Evolutionary conservation across 2,329 filamentous ascomycete species (phyloP).

Genomic region (Alternaria gaisen): DNA sequence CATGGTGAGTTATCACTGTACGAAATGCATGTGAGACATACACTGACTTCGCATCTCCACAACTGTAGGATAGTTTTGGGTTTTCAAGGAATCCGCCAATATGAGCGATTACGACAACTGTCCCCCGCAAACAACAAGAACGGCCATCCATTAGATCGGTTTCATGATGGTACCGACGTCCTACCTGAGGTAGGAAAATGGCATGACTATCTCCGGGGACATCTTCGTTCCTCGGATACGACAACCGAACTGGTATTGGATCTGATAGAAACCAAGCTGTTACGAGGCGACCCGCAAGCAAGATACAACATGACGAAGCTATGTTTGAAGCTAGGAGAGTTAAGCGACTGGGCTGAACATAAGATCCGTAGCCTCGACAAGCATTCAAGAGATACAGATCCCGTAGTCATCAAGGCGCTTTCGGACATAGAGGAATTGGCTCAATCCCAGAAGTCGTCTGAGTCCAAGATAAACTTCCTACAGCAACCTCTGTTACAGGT

Average conservation of each 20-base stretch:
- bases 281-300: too few species aligned
- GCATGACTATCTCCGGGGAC: not conserved
- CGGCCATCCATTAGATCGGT: accelerated
- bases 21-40: not conserved
- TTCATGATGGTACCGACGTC: not conserved
- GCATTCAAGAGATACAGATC: conserved; percentile 7
- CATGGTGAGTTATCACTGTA: too few species aligned
- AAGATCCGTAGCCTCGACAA: too few species aligned
- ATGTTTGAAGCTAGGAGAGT: too few species aligned
- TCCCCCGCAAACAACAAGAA: not conserved
- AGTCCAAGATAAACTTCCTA: not conserved
- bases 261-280: not conserved
- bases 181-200: not conserved
- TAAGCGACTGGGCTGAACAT: too few species aligned
- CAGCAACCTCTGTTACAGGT: not conserved
- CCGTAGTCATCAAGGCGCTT: too few species aligned
- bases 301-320: too few species aligned
- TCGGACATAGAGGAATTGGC: too few species aligned
- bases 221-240: not conserved
- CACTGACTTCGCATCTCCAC: too few species aligned
- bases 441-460: not conserved
- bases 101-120: conserved; percentile 20
- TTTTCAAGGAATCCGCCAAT: conserved; percentile 43
- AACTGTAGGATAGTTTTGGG: conserved; percentile 41
- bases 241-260: not conserved